Percentiles rank a stretch among this genome's conserved stretches.
Conservation (phyloP, 371 early-diverging fungal genomes). For the Basidiobolus meristosporus region DNA sequence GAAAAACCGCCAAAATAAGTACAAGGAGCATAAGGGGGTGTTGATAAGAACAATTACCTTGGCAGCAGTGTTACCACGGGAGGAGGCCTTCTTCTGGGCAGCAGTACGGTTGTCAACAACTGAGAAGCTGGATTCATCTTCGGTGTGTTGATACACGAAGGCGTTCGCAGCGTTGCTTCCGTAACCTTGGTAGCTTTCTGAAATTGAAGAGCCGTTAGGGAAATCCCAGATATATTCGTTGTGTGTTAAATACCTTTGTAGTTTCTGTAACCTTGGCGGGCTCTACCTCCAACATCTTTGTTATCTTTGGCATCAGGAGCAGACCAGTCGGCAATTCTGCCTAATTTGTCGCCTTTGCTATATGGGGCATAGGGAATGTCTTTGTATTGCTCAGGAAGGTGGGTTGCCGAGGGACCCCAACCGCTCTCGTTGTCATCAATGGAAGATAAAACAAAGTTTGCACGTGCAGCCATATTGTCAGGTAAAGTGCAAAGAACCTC, state of each 20-base stretch:
- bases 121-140: slow-evolving; percentile 90
- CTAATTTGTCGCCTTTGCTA: slow-evolving; percentile 87
- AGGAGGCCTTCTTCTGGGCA: slow-evolving; percentile 33
- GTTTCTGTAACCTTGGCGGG: slow-evolving; percentile 33
- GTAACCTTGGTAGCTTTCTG: slow-evolving; percentile 61
- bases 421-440: slow-evolving; percentile 48
- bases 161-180: slow-evolving; percentile 71
- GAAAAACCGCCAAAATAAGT: neutral
- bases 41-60: slow-evolving; percentile 3
- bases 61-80: slow-evolving; percentile 3
- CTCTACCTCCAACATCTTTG: slow-evolving; percentile 32
- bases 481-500: too few species aligned
- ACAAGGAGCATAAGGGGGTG: neutral
- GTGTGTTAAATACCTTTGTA: slow-evolving; percentile 24
- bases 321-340: slow-evolving; percentile 87
- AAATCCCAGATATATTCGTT: neutral
- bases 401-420: slow-evolving; percentile 46
- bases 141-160: slow-evolving; percentile 78
- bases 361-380: slow-evolving; percentile 92
- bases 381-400: slow-evolving; percentile 36
- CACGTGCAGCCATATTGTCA: too few species aligned
- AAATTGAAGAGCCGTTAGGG: neutral
- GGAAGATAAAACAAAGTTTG: slow-evolving; percentile 41
- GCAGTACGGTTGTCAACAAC: slow-evolving; percentile 76
- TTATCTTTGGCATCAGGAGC: slow-evolving; percentile 42